Conservation (phyloP, 768 basidiomycete genomes). For the Trametes cubensis region DNA sequence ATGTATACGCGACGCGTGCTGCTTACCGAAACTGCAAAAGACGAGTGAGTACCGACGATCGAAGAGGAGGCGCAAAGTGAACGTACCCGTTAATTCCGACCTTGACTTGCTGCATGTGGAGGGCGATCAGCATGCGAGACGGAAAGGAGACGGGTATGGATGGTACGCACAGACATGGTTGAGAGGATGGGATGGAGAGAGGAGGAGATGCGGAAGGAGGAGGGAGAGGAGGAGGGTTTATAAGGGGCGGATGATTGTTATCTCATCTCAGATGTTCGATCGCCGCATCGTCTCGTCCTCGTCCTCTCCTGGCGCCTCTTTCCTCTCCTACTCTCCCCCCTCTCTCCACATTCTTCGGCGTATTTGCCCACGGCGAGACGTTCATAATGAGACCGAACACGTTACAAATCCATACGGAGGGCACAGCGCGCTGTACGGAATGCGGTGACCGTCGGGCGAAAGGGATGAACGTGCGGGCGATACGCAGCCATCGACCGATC, state of each 20-base stretch:
- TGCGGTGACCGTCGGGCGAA: too few relatives aligned
- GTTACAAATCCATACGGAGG: not conserved
- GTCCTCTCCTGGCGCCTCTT: not conserved
- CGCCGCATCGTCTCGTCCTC: not conserved
- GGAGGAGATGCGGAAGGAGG: constrained; percentile 2
- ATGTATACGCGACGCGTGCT: not conserved
- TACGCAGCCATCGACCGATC: not conserved
- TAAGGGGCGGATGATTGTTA: constrained; percentile 22
- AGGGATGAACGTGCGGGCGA: constrained; percentile 1
- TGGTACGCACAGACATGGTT: constrained; percentile 24
- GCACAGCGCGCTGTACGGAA: not conserved
- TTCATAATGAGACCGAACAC: too few relatives aligned
- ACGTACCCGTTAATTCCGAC: constrained; percentile 95
- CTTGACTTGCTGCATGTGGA: constrained; percentile 54
- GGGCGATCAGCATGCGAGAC: not conserved
- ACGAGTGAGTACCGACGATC: constrained; percentile 10
- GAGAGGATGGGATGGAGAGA: constrained; percentile 13
- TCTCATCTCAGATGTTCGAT: constrained; percentile 16
- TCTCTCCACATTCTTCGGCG: too few relatives aligned
- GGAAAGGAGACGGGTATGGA: not conserved
- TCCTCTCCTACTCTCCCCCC: not conserved
- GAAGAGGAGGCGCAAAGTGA: constrained; percentile 8
- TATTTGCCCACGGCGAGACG: too few relatives aligned
- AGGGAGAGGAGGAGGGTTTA: constrained; percentile 9
- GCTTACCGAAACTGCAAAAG: constrained; percentile 71